Evolutionary conservation across 2,329 filamentous ascomycete genomes (phyloP), one percentile per base, ranked within the genome.

Genomic region (Domatiomyces globalis): DNA sequence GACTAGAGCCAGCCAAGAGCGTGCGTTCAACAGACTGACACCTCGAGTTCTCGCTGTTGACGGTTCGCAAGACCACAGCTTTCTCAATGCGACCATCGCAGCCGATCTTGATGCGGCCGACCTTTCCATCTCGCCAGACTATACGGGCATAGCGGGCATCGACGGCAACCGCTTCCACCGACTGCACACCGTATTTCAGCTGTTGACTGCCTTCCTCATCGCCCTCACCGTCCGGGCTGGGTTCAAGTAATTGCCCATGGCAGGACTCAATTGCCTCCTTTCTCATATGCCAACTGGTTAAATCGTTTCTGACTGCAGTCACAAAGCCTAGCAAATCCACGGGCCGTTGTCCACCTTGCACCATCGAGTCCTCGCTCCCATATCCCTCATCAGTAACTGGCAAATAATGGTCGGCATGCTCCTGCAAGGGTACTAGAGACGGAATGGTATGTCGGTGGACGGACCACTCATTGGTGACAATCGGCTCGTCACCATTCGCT

Each of bases 361-460:
- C 62, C 54, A 49, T 50, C 12, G 60, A 51, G 42, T 62, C 61
- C 10, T 46, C 51, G 43, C 17, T 49, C 17, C 57, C 59, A 22
- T 52, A 55, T 4, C 50, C 53, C 25, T 58, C 56, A 2, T 53
- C 54, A 1, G 60, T 54, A 4, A 54, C 19, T 5, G 63, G 58
- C 1, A 72, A 62, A 56, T 68, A 71, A 12, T 58, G 55, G 15
- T 61, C 53, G 56, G 68, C 68, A 8, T 73, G 58, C 33, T 63
- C 63, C 8, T 63, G 53, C 8, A 73, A 51, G 0, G 69, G 63
- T 17, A 73, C 70, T 49, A 72, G 70, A 0, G 65, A 61, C 4
- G 71, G 71, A n/a, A 73, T 66, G 0, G 71, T 73, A 58, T 73
- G 71, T 12, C 65, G 62, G 52, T 72, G 63, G 5, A 73, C 64